Evolutionary conservation across 2,329 filamentous ascomycete species (phyloP).

Genomic region (Chrysoporthe cubensis): DNA sequence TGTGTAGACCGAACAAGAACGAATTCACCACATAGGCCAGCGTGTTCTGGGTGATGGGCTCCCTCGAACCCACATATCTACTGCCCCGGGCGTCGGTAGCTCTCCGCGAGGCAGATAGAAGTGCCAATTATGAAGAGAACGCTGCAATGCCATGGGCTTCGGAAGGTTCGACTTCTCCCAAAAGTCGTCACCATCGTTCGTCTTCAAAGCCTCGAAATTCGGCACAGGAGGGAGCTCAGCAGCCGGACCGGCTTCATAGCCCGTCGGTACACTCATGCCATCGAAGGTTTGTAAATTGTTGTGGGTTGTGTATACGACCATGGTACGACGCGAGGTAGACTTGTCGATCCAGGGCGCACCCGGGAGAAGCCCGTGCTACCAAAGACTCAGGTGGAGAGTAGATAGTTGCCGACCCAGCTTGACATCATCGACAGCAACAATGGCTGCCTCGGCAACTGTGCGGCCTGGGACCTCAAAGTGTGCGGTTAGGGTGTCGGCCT

Average conservation of each 20-base stretch:
- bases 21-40: conserved; percentile 39
- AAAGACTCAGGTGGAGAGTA: conserved; percentile 47
- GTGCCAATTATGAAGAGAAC: no score
- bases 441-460: conserved; percentile 42
- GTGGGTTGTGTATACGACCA: conserved; percentile 47
- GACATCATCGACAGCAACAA: conserved; percentile 45
- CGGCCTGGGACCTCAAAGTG: conserved; percentile 49
- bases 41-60: no score
- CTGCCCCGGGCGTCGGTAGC: no score
- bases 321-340: conserved; percentile 36
- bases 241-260: no score
- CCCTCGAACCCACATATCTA: no score
- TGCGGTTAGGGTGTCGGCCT: conserved; percentile 44
- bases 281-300: neutral
- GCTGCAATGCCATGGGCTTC: no score
- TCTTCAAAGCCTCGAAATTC: no score
- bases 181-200: no score
- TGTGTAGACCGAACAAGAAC: conserved; percentile 36
- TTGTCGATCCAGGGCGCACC: conserved; percentile 42
- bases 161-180: no score
- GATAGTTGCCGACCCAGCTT: conserved; percentile 48
- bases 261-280: no score
- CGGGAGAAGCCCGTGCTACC: conserved; percentile 42
- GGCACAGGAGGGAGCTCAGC: no score
- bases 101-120: no score